Evolutionary conservation across 1,139 yeast species (phyloP).

Genomic region (Hansenula lynferdii): DNA sequence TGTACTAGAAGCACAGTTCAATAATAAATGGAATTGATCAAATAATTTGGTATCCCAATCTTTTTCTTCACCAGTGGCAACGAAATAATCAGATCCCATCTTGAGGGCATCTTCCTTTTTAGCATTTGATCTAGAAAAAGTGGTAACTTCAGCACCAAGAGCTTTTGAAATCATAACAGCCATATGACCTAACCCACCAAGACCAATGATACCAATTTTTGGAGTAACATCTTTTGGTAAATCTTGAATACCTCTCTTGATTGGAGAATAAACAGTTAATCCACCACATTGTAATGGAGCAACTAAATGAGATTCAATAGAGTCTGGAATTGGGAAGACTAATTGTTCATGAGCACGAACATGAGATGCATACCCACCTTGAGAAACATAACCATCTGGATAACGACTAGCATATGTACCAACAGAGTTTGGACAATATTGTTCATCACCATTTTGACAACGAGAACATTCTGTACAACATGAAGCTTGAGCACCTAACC

Average conservation of each 20-base stretch:
- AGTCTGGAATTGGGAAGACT: constrained; percentile 45
- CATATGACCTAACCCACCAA: constrained; percentile 62
- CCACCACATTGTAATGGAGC: constrained; percentile 55
- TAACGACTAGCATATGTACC: constrained; percentile 39
- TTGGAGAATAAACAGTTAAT: constrained; percentile 47
- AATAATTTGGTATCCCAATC: constrained; percentile 33
- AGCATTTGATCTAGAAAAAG: constrained; percentile 43
- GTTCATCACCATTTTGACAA: constrained; percentile 39
- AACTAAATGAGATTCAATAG: constrained; percentile 34
- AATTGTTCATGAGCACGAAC: constrained; percentile 42
- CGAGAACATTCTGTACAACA: constrained; percentile 43
- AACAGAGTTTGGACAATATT: constrained; percentile 39
- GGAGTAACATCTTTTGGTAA: constrained; percentile 29
- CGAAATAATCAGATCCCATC: constrained; percentile 48
- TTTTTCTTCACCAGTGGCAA: constrained; percentile 41
- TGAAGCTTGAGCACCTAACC: constrained; percentile 45
- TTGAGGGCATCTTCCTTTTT: constrained; percentile 47
- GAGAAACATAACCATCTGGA: constrained; percentile 40
- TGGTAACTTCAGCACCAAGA: constrained; percentile 52
- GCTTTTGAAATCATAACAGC: constrained; percentile 54
- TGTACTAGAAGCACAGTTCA: constrained; percentile 48
- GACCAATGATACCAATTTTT: constrained; percentile 50
- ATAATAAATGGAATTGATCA: constrained; percentile 39
- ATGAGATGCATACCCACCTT: constrained; percentile 51
- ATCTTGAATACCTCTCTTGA: constrained; percentile 37